Base-by-base conservation (phyloP, 2,329 filamentous ascomycete species). In the Arachnomyces sp. region DNA sequence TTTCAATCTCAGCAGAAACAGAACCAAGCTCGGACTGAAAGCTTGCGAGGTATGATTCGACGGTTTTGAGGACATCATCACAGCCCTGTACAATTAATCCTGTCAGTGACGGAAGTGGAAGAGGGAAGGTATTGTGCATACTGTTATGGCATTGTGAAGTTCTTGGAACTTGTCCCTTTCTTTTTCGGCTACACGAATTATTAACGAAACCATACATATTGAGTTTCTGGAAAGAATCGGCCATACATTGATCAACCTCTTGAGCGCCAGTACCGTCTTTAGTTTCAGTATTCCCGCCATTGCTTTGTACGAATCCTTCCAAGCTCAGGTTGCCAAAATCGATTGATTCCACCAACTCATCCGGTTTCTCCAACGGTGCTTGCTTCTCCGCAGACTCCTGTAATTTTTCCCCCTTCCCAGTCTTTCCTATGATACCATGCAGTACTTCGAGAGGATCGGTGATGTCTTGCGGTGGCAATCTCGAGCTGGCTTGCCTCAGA, bases 1-100 rank as follows among this genome's bases (percentile, higher is more conserved):
- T 88, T 64, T 98, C 92, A 38, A 98, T 98, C 59, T 98, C 92
- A 5, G 88, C 82, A 1, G 92, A 95, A 9, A 98, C 92, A 11
- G 80, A 77, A 7, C 87, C 90, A 8, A 98, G 76, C 61, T 98
- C 93, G 44, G 88, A 84, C 58, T 93, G 88, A 58, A 98, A 98
- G 60, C 82, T 90, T 29, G 84, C 84, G 39, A 98, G 72, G 59
- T 95, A 96, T 25, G 78, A 81, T 66, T 98, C 90, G 40, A 98
- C 92, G 0, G 89, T 94, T 61, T 81, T 84, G 34, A 96, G 74
- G 37, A 96, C 86, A 58, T 94, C 84, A 63, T 98, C 92, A 66
- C 90, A 98, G 37, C 86, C 84, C 58, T 52, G 36, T 35, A 34
- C 36, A 43, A 42, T 38, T 45, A 9, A 31, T 12, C 18, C 7